These are phyloP conservation scores for Umbelopsis ramanniana DNA, from an alignment of 192 early-diverging fungal species.

Conservation along the genomic window DNA sequence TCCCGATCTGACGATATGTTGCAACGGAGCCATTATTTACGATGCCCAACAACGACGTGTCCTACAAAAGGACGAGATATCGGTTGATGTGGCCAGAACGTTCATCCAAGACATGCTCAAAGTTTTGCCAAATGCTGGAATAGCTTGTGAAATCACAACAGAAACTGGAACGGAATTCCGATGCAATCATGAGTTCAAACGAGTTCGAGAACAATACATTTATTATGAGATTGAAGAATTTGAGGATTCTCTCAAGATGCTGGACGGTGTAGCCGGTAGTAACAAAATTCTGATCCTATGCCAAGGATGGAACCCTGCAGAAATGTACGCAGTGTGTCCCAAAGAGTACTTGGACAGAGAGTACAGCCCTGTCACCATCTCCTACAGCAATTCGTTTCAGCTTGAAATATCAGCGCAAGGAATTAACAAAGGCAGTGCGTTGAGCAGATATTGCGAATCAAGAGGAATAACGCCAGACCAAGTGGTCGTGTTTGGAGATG, in stretches of 20 bases:
- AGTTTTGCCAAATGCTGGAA: conserved; percentile 10
- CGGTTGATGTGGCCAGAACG: background rate
- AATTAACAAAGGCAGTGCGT: conserved; percentile 45
- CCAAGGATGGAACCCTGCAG: background rate
- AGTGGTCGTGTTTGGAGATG: conserved; percentile 50
- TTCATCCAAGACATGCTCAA: conserved; percentile 5
- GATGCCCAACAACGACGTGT: conserved; percentile 26
- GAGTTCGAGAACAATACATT: conserved; percentile 15
- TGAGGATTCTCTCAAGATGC: background rate
- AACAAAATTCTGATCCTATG: conserved; percentile 22
- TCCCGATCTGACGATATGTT: conserved; percentile 47
- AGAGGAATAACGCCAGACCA: conserved; percentile 29
- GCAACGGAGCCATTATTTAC: conserved; percentile 48
- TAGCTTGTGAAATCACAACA: conserved; percentile 22
- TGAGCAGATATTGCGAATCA: conserved; percentile 37
- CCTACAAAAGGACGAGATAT: conserved; percentile 14
- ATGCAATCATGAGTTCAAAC: conserved; percentile 10
- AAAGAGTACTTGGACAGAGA: conserved; percentile 3
- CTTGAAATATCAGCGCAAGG: conserved; percentile 44
- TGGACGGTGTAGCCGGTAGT: conserved; percentile 1
- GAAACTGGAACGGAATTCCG: conserved; percentile 17
- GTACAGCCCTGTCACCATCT: conserved; percentile 7
- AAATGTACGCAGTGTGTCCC: conserved; percentile 24
- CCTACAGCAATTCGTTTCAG: conserved; percentile 31
- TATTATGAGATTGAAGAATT: conserved; percentile 21